Base-by-base conservation (phyloP, 345 rosid genomes). In the Boechera retrofracta region DNA sequence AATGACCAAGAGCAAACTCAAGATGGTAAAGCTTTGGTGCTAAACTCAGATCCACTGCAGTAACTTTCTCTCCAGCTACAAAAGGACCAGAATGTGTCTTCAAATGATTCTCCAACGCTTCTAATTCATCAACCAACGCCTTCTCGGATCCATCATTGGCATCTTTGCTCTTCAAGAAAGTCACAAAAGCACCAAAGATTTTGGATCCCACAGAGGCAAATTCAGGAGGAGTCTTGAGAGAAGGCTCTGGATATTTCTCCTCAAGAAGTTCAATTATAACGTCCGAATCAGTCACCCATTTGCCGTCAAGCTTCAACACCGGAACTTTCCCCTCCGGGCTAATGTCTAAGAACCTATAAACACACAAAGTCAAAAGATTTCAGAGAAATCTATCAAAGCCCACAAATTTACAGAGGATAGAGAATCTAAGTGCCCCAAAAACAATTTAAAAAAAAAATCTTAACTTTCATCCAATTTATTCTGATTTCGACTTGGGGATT, bases 21-120 rank as follows among this genome's bases (percentile, higher is more conserved):
- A 95, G 85, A 80, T 94, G 98, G 83, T 88, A 90, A 71, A 94
- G 85, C 84, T 94, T 94, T 4, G 98, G 97, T 62, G 85, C 96
- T 85, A 94, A 84, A 83, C 88, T 84, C 75, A 95, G 67, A 84
- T 95, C 98, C 52, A 51, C 83, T 15, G 89, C 96, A 48, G 90
- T 86, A 44, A 89, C 53, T 80, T 85, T 90, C 60, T 83, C 96
- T 26, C 94, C 96, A 70, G 97, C 96, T 77, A 95, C 79, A 64
- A 79, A 88, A 42, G 96, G 94, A 49, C 91, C 97, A 89, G 92
- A 87, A 68, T 84, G 83, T 39, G 77, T 84, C 88, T 87, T 83
- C 21, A 94, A 87, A 38, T 92, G 98, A 74, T 83, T 86, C 54
- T 95, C 94, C 79, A 92, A 67, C 4, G 94, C 89, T 66, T 87